Evolutionary conservation across 352 stramenopile species (phyloP), one percentile per base, ranked within the genome.

Genomic region (Globisporangium iwayamae): DNA sequence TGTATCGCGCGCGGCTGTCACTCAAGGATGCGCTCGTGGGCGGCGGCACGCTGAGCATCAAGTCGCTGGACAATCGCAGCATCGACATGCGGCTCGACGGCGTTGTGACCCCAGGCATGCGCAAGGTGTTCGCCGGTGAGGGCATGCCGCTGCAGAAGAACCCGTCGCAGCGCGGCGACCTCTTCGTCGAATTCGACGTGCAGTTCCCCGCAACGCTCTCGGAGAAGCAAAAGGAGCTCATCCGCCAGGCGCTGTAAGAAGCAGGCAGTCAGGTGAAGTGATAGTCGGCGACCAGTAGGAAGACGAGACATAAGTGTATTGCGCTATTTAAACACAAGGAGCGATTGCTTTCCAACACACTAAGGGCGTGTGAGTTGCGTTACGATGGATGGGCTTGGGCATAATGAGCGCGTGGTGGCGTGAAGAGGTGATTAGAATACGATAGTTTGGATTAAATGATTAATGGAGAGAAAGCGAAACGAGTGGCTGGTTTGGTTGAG

Each of bases 151-250:
- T 97, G 56, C 88, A 98, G 67, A 90, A 89, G 62, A 80, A 60
- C 25, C 75, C 85, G 0, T 62, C 64, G 5, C 76, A 90, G 63
- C 96, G 91, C 63, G 96, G 96, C 43, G 96, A 98, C 66, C 73
- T 99, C 13, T 93, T 96, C 62, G 91, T 99, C 45, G 97, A 98
- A 54, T 99, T 99, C 73, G 91, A 98, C 61, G 96, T 99, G 28
- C 92, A 98, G 67, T 99, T 99, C 71, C 97, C 97, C 4, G 85
- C 90, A 20, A 79, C 78, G 5, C 81, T 99, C n/a, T 91, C 75
- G 0, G 73, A 91, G 41, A 64, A 61, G 41, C 86, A 95, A 70
- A 90, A 90, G 62, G 76, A 76, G 22, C 67, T 91, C 41, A 63
- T 95, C 9, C 86, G 82, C 13, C 81, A 95, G 66, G 83, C 79